phyloP scores from a whole-genome alignment of 1,139 yeast genomes.

The Geotrichum phurueaensis region DNA sequence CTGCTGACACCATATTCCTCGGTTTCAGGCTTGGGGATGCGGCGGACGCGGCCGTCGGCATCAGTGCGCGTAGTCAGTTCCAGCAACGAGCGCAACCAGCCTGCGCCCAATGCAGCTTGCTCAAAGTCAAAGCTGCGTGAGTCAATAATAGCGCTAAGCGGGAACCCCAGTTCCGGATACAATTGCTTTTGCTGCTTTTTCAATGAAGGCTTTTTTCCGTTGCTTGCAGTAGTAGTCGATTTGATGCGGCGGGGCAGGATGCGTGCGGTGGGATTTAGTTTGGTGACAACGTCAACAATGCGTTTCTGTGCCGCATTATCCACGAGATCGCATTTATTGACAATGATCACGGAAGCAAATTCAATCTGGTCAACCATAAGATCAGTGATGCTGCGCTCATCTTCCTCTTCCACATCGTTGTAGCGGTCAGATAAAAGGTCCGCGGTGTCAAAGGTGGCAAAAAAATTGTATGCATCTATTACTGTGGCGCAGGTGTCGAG shows the following conservation, averaged over 20 bases:
- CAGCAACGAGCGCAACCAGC: slow-evolving; percentile 43
- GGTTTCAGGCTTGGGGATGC: slow-evolving; percentile 35
- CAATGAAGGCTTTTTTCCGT: slow-evolving; percentile 37
- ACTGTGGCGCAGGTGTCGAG: slow-evolving; percentile 47
- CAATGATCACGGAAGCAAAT: slow-evolving; percentile 41
- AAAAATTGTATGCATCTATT: slow-evolving; percentile 41
- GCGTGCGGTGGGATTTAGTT: slow-evolving; percentile 42
- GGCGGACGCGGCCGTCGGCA: slow-evolving; percentile 29
- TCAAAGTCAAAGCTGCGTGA: slow-evolving; percentile 40
- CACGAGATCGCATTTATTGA: slow-evolving; percentile 38
- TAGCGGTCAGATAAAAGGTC: slow-evolving; percentile 41
- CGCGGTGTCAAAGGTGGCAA: slow-evolving; percentile 41
- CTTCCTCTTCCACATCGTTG: slow-evolving; percentile 38
- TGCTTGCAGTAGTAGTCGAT: slow-evolving; percentile 29
- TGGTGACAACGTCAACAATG: slow-evolving; percentile 33
- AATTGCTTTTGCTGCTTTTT: not conserved
- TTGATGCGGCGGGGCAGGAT: slow-evolving; percentile 22
- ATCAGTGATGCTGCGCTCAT: slow-evolving; percentile 43
- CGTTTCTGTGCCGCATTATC: slow-evolving; percentile 29
- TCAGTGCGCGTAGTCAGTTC: slow-evolving; percentile 38
- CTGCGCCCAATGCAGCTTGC: slow-evolving; percentile 42
- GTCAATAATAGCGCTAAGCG: slow-evolving; percentile 28
- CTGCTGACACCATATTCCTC: slow-evolving; percentile 44
- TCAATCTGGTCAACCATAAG: slow-evolving; percentile 45
- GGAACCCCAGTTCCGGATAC: not conserved